These are phyloP conservation scores for Boletus reticulatus DNA, from an alignment of 768 basidiomycete species.

Conservation along the genomic window DNA sequence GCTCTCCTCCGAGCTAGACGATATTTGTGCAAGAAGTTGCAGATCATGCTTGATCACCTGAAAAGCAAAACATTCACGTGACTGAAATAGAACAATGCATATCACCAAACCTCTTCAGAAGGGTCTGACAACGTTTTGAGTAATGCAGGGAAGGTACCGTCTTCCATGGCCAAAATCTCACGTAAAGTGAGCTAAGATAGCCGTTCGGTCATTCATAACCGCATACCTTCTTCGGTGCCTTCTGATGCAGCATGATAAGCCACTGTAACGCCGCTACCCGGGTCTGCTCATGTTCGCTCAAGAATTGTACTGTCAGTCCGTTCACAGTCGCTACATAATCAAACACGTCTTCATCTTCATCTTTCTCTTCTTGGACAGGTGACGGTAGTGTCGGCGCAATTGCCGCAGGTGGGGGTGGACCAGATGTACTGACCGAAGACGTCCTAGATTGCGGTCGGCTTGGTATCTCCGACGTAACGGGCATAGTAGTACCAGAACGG, in stretches of 20 bases:
- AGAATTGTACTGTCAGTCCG: conserved; percentile 87
- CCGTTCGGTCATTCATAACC: not conserved
- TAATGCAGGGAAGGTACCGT: conserved; percentile 93
- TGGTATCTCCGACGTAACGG: conserved; percentile 32
- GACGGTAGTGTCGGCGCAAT: conserved; percentile 29
- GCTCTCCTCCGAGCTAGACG: conserved; percentile 89
- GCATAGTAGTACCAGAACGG: conserved; percentile 23
- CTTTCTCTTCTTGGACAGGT: conserved; percentile 28
- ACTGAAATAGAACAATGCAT: not conserved
- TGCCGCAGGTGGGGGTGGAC: conserved; percentile 31
- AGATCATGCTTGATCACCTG: conserved; percentile 96
- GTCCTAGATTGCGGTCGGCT: conserved; percentile 66
- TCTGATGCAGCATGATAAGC: conserved; percentile 98
- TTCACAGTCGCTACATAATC: conserved; percentile 93
- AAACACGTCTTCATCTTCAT: conserved; percentile 74
- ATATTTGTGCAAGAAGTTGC: conserved; percentile 95
- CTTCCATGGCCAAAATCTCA: conserved; percentile 93
- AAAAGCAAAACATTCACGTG: not conserved
- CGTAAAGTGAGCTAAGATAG: not conserved
- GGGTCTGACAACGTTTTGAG: conserved; percentile 95
- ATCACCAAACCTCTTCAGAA: conserved; percentile 76
- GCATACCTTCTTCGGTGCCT: conserved; percentile 88
- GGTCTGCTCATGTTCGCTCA: conserved; percentile 97
- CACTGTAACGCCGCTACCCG: conserved; percentile 94
- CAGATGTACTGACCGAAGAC: conserved; percentile 44